Evolutionary conservation across 306 rosid genomes (phyloP), one percentile per base, ranked within the genome.

Genomic region (Hylodesmum podocarpum): DNA sequence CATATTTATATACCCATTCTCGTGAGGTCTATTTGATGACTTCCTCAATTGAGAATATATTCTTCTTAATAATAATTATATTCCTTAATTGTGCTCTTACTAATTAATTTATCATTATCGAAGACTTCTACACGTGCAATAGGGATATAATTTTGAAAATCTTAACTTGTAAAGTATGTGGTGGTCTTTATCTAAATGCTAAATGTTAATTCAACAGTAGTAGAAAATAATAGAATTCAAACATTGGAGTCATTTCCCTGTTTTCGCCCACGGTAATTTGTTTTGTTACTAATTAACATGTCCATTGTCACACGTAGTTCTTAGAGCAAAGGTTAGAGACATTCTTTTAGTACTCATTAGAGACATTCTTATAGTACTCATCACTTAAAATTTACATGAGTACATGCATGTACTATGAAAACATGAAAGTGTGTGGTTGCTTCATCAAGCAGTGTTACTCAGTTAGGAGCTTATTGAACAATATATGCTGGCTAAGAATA

Each of bases 21-120:
- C 63, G 15, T 41, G 34, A 65, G 57, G 79, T 72, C 75, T 29
- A 80, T 72, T 80, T 80, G 59, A 72, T 72, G 68, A 64, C 62
- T 43, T 64, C 53, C 75, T 65, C 75, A 65, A 66, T 24, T 43
- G 54, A 24, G 69, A 65, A 80, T 65, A 80, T 73, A 73, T 66
- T 73, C 44, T 12, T 54, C 27, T 66, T 77, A 37, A 77, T 75
- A 29, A 76, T 39, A 37, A 76, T 53, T 25, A 41, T 53, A 80
- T 73, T 65, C 84, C 34, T 43, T 33, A 41, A 43, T 64, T 73
- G 61, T 80, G 44, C 9, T 77, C 68, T 49, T 66, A 73, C 69
- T 64, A 27, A 70, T 31, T 71, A 33, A 37, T 62, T 70, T 49
- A 76, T 76, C 47, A 61, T 59, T 51, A 76, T 50, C 62, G 39